phyloP scores from a whole-genome alignment of 2,329 filamentous ascomycete species.

The Neofusicoccum parvum region DNA sequence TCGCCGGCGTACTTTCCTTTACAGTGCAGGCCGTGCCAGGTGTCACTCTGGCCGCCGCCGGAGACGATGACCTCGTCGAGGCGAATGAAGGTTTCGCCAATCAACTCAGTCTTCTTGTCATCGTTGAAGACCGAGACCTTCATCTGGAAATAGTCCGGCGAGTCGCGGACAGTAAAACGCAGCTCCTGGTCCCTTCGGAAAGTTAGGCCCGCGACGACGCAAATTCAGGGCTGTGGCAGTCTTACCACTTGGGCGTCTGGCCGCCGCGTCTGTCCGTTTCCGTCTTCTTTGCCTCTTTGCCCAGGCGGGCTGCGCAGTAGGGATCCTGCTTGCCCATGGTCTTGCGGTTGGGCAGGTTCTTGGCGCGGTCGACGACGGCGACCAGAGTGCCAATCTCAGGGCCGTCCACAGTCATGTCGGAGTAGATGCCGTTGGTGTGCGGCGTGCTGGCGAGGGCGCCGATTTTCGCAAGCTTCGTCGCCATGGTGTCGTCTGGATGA shows the following conservation, averaged over 20 bases:
- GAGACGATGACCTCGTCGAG: constrained; percentile 77
- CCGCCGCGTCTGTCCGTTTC: constrained; percentile 90
- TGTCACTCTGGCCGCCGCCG: constrained; percentile 89
- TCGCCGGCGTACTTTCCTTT: constrained; percentile 96
- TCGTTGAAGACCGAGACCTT: constrained; percentile 98
- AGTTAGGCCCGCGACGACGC: constrained; percentile 20
- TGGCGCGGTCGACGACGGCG: constrained; percentile 87
- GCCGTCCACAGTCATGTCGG: constrained; percentile 90
- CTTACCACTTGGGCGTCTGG: constrained; percentile 93
- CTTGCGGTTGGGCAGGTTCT: constrained; percentile 95
- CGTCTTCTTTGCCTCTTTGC: constrained; percentile 97
- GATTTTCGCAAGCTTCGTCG: constrained; percentile 35
- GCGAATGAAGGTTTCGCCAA: constrained; percentile 90
- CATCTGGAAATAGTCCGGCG: constrained; percentile 90
- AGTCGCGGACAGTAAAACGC: constrained; percentile 94
- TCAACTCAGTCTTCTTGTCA: constrained; percentile 95
- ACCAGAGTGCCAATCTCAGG: constrained; percentile 91
- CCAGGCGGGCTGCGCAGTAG: constrained; percentile 89
- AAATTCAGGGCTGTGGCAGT: neutral
- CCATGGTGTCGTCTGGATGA: constrained; percentile 31
- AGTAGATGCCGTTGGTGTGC: constrained; percentile 90
- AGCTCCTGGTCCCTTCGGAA: constrained; percentile 87
- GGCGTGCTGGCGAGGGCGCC: constrained; percentile 53
- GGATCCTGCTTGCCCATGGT: constrained; percentile 98
- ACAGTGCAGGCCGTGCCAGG: constrained; percentile 86